Base-by-base conservation (phyloP, 176 grass and related monocot species). In the Juncus inflexus region DNA sequence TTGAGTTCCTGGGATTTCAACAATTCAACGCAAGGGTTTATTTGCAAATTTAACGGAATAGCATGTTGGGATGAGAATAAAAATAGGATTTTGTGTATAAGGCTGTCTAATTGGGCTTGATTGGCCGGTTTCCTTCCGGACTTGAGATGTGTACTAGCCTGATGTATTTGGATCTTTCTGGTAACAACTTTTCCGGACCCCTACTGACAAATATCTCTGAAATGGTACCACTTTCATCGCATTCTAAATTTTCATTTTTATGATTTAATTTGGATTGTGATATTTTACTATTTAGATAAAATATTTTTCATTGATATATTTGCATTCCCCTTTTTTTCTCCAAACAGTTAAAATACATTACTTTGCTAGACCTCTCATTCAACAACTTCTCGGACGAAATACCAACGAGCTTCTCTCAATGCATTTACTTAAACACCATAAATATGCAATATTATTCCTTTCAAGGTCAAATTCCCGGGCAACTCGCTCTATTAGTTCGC, bases 11-110 rank as follows among this genome's bases (percentile, higher is more conserved):
- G 90, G 90, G 66, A 8, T 45, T 90, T 95, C 10, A 58, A 3
- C 1, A 86, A 90, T 15, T 0, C 0, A 49, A 50, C 75, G 41
- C 6, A 1, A 42, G 86, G 90, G 15, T 86, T 37, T 60, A 90
- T 79, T 70, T 95, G 90, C 71, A 50, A 43, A 65, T 86, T 86
- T 37, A 74, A 9, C 5, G 90, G 90, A 35, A 84, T 95, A 36
- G 86, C 90, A 3, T 95, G 90, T 59, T 95, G 90, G 90, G 80
- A 95, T 76, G 74, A 83, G 9, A 80, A 95, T 74, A 86, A 95
- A 76, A 66, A 86, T 42, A 66, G 74, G 42, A 80, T 95, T 81
- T 73, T 95, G 71, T 36, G 78, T 63, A 57, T 90, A 64, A 79
- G 7, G 10, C 90, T 95, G 10, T 38, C 83, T 73, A 86, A 90